A percentile compares a stretch with the other conserved stretches of the same genome.
Conservation (phyloP, 345 rosid genomes). For the Boechera divaricarpa region DNA sequence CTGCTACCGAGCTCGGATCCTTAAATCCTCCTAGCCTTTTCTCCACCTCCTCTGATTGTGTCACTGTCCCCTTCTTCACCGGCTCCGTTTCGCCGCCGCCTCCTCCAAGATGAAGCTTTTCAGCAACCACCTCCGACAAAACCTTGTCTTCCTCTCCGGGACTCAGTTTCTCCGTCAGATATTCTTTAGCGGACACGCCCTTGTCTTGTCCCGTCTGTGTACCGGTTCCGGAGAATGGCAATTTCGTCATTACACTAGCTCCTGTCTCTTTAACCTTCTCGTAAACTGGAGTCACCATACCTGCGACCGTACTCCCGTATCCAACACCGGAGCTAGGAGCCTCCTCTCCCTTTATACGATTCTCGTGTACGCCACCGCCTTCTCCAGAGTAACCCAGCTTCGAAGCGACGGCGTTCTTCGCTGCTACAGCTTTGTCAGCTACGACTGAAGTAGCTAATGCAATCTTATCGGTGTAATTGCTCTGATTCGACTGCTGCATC, state of each 20-base stretch:
- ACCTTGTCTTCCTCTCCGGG: slow-evolving; percentile 84
- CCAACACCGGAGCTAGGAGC: slow-evolving; percentile 39
- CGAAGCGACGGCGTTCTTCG: slow-evolving; percentile 58
- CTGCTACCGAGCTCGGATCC: slow-evolving; percentile 36
- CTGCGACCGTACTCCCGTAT: slow-evolving; percentile 53
- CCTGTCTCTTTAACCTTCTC: slow-evolving; percentile 58
- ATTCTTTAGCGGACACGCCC: slow-evolving; percentile 59
- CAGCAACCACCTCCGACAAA: slow-evolving; percentile 60
- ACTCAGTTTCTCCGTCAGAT: slow-evolving; percentile 63
- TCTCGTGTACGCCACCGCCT: slow-evolving; percentile 16
- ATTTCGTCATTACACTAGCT: slow-evolving; percentile 43
- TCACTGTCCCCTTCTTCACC: slow-evolving; percentile 49
- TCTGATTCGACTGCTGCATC: slow-evolving; percentile 37
- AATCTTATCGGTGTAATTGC: slow-evolving; percentile 54
- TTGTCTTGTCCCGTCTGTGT: slow-evolving; percentile 47
- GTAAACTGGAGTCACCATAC: slow-evolving; percentile 55
- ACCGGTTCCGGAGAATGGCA: slow-evolving; percentile 31
- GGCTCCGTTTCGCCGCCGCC: slow-evolving; percentile 27
- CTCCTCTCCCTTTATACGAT: neutral
- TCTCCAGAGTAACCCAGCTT: slow-evolving; percentile 62
- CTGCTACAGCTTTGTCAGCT: slow-evolving; percentile 55
- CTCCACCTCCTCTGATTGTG: slow-evolving; percentile 65
- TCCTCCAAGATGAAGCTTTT: slow-evolving; percentile 48
- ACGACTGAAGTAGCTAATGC: slow-evolving; percentile 54
- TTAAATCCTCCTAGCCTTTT: slow-evolving; percentile 48